Base-by-base conservation (phyloP, 257 asterid genomes). In the Gentiana straminea region DNA sequence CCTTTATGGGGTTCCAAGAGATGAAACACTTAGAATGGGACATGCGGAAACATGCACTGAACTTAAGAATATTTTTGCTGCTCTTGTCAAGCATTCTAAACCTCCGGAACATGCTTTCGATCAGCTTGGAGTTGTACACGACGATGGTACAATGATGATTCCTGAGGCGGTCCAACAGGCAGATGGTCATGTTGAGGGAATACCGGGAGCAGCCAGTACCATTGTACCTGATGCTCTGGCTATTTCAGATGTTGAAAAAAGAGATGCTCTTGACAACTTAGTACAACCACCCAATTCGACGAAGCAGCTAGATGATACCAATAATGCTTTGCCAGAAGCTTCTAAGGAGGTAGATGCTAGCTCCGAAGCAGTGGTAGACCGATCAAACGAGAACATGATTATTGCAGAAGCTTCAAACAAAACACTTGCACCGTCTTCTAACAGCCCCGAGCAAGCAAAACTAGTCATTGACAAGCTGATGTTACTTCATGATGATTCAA, bases 1-100 rank as follows among this genome's bases (percentile, higher is more conserved):
- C 34, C 97, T 92, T 32, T 81, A 74, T 54, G 95, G 97, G 59
- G 89, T 80, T 54, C 95, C 99, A 59, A 81, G 95, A 83, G 99
- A 92, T 34, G 97, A 83, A 78, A 86, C 94, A 24, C 73, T 83
- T 64, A 79, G 84, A 77, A 83, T 83, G 95, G 96, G 95, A 52
- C 98, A 83, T 61, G 78, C 84, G 35, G 84, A 86, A 68, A 81
- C 94, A 51, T 76, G 86, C 78, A 88, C 82, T 61, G 94, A 84
- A 65, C 82, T 87, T 9, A 81, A 91, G 78, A 84, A 65, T 70
- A 72, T 88, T 51, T 88, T 92, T 59, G 99, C 95, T 58, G 94
- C 90, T 54, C 86, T 92, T 58, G 83, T 88, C 61, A 83, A 80
- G 67, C 95, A 83, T 56, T 75, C 97, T 49, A 85, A 79, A 64